Percentiles rank a stretch among this genome's conserved stretches.
These are phyloP conservation scores for Cadophora sp. DNA, from an alignment of 2,329 filamentous ascomycete genomes.

Conservation along the genomic window DNA sequence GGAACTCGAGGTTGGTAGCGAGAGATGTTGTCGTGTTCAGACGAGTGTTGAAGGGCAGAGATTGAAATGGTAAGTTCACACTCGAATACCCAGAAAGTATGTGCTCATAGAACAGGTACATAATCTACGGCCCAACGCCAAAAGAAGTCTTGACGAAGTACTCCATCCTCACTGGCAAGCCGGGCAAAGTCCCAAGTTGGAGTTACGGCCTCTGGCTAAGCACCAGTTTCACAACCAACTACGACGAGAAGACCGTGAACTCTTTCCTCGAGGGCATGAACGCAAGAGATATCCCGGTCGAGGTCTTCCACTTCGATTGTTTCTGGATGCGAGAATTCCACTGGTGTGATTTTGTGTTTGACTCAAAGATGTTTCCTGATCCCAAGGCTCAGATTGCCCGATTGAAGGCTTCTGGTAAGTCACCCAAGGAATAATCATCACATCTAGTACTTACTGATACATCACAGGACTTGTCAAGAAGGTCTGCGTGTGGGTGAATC, in stretches of 20 bases:
- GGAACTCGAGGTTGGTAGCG: conserved; percentile 76
- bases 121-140: conserved; percentile 74
- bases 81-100: neutral
- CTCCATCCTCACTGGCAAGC: conserved; percentile 69
- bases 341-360: conserved; percentile 70
- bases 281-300: conserved; percentile 60
- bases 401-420: conserved; percentile 54
- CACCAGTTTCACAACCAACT: conserved; percentile 70
- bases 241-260: conserved; percentile 64
- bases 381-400: conserved; percentile 60
- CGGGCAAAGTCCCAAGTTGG: conserved; percentile 72
- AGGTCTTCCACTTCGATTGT: conserved; percentile 69
- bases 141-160: conserved; percentile 76
- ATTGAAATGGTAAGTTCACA: conserved; percentile 61
- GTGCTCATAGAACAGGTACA: conserved; percentile 52
- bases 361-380: conserved; percentile 63
- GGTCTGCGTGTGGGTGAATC: conserved; percentile 68
- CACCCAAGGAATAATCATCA: too few species aligned
- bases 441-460: conserved; percentile 53
- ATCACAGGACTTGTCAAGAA: conserved; percentile 51
- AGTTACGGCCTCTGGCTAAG: conserved; percentile 80
- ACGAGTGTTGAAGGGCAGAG: conserved; percentile 72
- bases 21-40: conserved; percentile 74
- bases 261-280: conserved; percentile 65
- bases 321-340: conserved; percentile 70